Conservation (phyloP, 345 rosid genomes). For the Salix koriyanagi region DNA sequence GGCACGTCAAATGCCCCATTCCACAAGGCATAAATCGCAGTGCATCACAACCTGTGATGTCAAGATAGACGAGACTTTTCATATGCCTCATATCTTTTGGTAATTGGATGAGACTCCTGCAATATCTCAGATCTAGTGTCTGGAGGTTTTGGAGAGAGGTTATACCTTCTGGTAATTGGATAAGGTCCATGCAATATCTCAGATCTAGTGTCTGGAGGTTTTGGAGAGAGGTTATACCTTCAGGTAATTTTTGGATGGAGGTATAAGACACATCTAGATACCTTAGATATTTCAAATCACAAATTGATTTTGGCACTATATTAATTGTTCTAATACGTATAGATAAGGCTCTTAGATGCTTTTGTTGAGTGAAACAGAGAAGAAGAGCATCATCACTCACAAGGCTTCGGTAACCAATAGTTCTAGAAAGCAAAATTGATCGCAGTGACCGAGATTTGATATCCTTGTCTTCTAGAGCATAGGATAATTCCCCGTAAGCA, state of each 20-base stretch:
- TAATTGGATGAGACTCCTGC: rapidly evolving
- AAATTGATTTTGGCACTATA: background rate
- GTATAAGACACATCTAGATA: constrained; percentile 3
- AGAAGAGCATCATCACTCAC: no score
- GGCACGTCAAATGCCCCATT: no score
- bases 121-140: no score
- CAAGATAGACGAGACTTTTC: constrained; percentile 4
- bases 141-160: constrained; percentile 14
- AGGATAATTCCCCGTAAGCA: no score
- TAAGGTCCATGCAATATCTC: rapidly evolving
- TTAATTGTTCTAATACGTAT: no score
- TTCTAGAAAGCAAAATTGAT: no score
- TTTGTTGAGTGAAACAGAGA: no score
- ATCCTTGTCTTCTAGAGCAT: no score
- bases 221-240: constrained; percentile 6
- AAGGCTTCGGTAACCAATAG: rapidly evolving
- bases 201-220: background rate
- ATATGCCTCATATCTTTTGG: background rate
- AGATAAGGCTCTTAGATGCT: no score
- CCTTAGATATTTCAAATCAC: constrained; percentile 20
- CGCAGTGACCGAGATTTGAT: no score
- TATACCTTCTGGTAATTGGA: background rate
- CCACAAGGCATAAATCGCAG: no score
- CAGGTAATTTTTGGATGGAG: constrained; percentile 1
- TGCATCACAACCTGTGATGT: background rate